phyloP scores from a whole-genome alignment of 2,329 filamentous ascomycete species.

The Massarina eburnea region DNA sequence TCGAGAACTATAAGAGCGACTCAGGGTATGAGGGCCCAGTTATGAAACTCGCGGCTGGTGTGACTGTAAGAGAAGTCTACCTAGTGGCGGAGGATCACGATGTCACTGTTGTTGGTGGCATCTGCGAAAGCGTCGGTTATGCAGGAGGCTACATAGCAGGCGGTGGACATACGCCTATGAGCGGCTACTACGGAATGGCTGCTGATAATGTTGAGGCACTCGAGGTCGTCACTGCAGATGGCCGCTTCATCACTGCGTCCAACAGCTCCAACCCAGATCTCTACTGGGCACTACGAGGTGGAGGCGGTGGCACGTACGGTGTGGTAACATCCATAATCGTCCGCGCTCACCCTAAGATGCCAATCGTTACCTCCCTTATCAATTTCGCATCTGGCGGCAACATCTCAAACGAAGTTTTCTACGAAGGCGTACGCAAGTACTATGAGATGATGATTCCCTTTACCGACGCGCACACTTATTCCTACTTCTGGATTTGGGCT shows the following conservation, averaged over 20 bases:
- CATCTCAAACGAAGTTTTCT: constrained; percentile 23
- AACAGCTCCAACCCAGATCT: constrained; percentile 19
- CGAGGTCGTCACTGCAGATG: constrained; percentile 26
- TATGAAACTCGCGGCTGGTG: constrained; percentile 29
- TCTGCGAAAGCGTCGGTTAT: constrained; percentile 51
- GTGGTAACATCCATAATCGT: constrained; percentile 25
- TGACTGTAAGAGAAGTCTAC: constrained; percentile 24
- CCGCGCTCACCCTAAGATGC: constrained; percentile 19
- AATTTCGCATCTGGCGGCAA: constrained; percentile 15
- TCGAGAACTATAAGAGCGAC: constrained; percentile 11
- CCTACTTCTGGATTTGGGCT: constrained; percentile 12
- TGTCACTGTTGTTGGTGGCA: constrained; percentile 21
- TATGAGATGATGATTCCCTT: constrained; percentile 10
- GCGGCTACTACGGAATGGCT: constrained; percentile 43
- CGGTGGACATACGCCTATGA: constrained; percentile 54
- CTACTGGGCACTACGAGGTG: constrained; percentile 32
- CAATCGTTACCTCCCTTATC: constrained; percentile 24
- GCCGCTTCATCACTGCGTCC: constrained; percentile 21
- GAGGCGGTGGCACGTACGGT: constrained; percentile 30
- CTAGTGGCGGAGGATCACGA: constrained; percentile 18
- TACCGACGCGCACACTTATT: constrained; percentile 16
- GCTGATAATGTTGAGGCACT: constrained; percentile 26
- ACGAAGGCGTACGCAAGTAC: constrained; percentile 11
- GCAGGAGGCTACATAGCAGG: constrained; percentile 37
- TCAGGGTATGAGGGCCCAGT: constrained; percentile 18